Evolutionary conservation across 129 eudicot genomes (phyloP).

Genomic region (Pulicaria dysenterica): DNA sequence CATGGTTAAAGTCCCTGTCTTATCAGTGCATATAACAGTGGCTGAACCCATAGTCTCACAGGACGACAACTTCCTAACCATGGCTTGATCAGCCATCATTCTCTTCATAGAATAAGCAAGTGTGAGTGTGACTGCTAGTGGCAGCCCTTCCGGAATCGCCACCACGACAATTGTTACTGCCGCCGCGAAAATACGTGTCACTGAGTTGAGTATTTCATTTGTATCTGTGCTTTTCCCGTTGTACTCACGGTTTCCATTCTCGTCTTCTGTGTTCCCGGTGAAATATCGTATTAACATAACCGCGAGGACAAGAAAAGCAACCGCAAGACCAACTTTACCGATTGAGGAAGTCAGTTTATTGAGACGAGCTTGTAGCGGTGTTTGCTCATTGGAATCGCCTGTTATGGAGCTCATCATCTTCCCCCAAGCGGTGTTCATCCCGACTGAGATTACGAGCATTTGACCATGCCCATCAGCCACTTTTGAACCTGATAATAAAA

Average conservation of each 20-base stretch:
- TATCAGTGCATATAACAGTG: constrained; percentile 75
- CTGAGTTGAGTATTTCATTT: constrained; percentile 51
- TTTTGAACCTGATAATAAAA: constrained; percentile 73
- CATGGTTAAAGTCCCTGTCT: constrained; percentile 78
- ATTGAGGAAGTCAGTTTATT: constrained; percentile 68
- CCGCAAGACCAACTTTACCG: constrained; percentile 71
- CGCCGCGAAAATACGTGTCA: constrained; percentile 58
- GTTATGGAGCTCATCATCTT: constrained; percentile 84
- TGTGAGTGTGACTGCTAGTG: constrained; percentile 84
- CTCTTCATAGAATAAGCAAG: constrained; percentile 85
- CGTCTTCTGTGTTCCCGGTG: constrained; percentile 62
- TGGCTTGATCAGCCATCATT: constrained; percentile 88
- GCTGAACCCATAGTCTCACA: constrained; percentile 95
- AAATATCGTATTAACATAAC: constrained; percentile 69
- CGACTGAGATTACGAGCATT: constrained; percentile 73
- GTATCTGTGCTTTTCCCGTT: constrained; percentile 34
- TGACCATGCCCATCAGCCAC: constrained; percentile 72
- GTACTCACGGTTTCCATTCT: constrained; percentile 46
- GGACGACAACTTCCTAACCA: constrained; percentile 81
- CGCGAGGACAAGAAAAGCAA: constrained; percentile 62
- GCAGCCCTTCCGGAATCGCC: constrained; percentile 83
- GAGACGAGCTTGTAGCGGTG: constrained; percentile 72
- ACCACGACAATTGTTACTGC: constrained; percentile 81
- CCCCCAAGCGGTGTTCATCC: constrained; percentile 83
- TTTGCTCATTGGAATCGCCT: constrained; percentile 56